These are phyloP conservation scores for Globisporangium viniferum DNA, from an alignment of 352 stramenopile species.

Conservation along the genomic window DNA sequence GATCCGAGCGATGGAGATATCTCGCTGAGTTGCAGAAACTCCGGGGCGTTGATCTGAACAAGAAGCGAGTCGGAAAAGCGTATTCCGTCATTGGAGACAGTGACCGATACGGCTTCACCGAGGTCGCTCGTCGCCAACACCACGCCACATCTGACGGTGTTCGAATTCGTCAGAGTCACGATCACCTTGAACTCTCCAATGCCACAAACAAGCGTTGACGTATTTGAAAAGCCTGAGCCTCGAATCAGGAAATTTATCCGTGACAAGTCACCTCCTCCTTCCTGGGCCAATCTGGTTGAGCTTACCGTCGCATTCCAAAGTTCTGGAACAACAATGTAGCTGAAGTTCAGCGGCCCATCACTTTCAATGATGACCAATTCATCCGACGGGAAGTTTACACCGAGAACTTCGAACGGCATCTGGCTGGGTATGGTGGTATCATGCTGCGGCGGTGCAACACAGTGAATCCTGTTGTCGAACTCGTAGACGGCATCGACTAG, in stretches of 20 bases:
- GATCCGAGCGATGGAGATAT: conserved; percentile 29
- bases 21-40: conserved; percentile 13
- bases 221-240: not conserved
- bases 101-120: conserved; percentile 19
- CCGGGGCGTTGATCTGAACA: conserved; percentile 3
- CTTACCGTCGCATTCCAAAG: conserved; percentile 18
- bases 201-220: not conserved
- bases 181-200: conserved; percentile 14
- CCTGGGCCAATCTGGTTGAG: not conserved
- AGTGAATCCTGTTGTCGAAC: conserved; percentile 32
- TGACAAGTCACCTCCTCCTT: not conserved
- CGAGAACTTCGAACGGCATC: conserved; percentile 3
- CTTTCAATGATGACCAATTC: conserved; percentile 1
- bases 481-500: conserved; percentile 12
- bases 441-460: conserved; percentile 19
- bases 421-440: not conserved
- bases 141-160: conserved; percentile 20
- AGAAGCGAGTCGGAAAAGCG: conserved; percentile 23
- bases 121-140: not conserved
- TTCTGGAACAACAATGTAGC: conserved; percentile 25
- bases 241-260: not conserved
- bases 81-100: conserved; percentile 33
- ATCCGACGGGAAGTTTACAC: not conserved
- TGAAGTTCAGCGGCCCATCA: conserved; percentile 13
- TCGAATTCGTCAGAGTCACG: conserved; percentile 4